Percentiles rank a stretch among this genome's conserved stretches.
Evolutionary conservation across 2,329 filamentous ascomycete species (phyloP).

Genomic region (Talaromyces islandicus): DNA sequence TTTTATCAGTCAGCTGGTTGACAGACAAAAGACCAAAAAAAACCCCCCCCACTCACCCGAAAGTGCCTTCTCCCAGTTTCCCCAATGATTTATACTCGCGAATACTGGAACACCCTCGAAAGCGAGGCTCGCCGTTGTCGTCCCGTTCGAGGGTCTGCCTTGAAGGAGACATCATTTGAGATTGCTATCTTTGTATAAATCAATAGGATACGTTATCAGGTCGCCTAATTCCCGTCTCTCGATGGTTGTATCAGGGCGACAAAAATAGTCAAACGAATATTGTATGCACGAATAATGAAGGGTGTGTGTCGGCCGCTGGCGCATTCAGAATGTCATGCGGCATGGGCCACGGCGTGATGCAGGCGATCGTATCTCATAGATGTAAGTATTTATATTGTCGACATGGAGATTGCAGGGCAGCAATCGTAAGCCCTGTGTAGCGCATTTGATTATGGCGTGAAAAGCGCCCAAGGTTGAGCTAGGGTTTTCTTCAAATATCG

Average conservation of each 20-base stretch:
- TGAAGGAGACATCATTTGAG: slow-evolving; percentile 18
- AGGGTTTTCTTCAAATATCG: not conserved
- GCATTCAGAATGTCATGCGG: not conserved
- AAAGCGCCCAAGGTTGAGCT: not conserved
- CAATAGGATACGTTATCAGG: not conserved
- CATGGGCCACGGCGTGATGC: not conserved
- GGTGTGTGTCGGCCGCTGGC: not conserved
- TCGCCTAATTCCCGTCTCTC: not conserved
- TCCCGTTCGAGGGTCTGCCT: slow-evolving; percentile 41
- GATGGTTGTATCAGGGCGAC: not conserved
- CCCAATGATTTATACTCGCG: slow-evolving; percentile 35
- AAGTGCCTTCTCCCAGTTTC: slow-evolving; percentile 85
- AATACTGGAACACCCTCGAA: slow-evolving; percentile 68
- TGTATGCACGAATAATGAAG: not conserved
- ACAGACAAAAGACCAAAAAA: not conserved
- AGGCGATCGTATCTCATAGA: not conserved
- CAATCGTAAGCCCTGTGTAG: not conserved
- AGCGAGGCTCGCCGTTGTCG: slow-evolving; percentile 51
- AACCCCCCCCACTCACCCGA: slow-evolving; percentile 68
- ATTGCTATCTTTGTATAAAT: slow-evolving; percentile 25
- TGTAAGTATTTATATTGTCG: not conserved
- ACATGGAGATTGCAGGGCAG: not conserved
- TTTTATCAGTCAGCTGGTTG: slow-evolving; percentile 12
- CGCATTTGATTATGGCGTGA: not conserved
- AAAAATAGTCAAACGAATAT: not conserved